A percentile compares a stretch with the other conserved stretches of the same genome.
phyloP scores from a whole-genome alignment of 257 asterid species.

The Salvia miltiorrhiza region DNA sequence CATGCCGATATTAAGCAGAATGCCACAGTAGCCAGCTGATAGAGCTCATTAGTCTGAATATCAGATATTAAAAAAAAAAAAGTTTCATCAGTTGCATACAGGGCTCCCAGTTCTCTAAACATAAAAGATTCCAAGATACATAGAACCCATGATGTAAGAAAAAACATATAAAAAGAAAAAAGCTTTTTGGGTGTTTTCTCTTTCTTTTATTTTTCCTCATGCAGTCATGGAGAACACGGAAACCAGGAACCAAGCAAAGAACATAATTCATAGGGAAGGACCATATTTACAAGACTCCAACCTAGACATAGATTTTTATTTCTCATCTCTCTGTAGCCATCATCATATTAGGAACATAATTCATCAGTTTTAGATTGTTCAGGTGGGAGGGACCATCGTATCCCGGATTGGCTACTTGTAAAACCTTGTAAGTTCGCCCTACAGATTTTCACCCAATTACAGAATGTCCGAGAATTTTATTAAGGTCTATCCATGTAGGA shows the following conservation, averaged over 20 bases:
- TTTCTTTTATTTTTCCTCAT: not conserved
- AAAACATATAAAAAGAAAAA: not conserved
- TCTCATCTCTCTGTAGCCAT: not conserved
- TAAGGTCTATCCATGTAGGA: no score
- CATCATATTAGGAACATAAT: not conserved
- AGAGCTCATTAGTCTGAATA: slow-evolving; percentile 84
- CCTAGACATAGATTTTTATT: not conserved
- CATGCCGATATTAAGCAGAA: slow-evolving; percentile 94
- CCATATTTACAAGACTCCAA: not conserved
- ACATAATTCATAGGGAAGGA: not conserved
- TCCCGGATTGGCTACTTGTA: no score
- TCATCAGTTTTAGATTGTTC: not conserved
- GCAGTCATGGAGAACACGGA: slow-evolving; percentile 3
- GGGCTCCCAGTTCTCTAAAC: not conserved
- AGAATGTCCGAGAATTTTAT: no score
- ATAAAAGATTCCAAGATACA: not conserved
- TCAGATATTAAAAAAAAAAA: slow-evolving; percentile 27
- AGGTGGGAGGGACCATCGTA: not conserved
- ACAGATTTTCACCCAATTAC: no score
- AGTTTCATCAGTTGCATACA: slow-evolving; percentile 24
- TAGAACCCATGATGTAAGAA: not conserved
- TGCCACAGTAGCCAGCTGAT: slow-evolving; percentile 93
- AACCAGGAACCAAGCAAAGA: slow-evolving; percentile 2
- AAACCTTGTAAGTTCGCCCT: no score
- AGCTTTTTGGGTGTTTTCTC: not conserved